Conservation (phyloP, 306 rosid species). For the Dryas drummondii region DNA sequence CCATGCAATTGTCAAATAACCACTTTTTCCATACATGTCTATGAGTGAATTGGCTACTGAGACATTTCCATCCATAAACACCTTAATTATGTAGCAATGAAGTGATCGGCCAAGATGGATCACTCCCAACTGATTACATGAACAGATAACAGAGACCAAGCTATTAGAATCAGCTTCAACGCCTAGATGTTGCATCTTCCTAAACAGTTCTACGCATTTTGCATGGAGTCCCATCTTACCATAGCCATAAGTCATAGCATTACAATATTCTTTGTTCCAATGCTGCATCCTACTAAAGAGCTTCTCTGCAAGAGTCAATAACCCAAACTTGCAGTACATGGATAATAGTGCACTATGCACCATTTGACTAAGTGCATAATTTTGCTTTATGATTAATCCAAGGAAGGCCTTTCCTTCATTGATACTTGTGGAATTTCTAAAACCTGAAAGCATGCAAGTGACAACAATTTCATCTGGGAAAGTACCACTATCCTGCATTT, state of each 20-base stretch:
- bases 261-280: conserved; percentile 49
- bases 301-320: conserved; percentile 51
- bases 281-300: conserved; percentile 35
- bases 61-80: conserved; percentile 36
- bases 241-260: conserved; percentile 53
- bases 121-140: conserved; percentile 49
- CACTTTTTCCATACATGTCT: conserved; percentile 75
- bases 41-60: conserved; percentile 55
- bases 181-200: conserved; percentile 53
- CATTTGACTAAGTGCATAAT: conserved; percentile 30
- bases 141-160: conserved; percentile 53
- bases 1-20: conserved; percentile 42
- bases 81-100: conserved; percentile 56
- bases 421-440: conserved; percentile 44
- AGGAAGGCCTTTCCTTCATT: conserved; percentile 66
- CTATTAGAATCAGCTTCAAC: conserved; percentile 43
- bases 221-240: conserved; percentile 37
- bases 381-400: conserved; percentile 49
- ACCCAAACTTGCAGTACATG: conserved; percentile 78
- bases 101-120: conserved; percentile 54
- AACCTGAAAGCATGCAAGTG: conserved; percentile 61
- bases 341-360: conserved; percentile 49
- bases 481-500: conserved; percentile 48
- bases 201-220: conserved; percentile 50
- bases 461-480: conserved; percentile 60